Conservation (phyloP, 768 basidiomycete species). For the Cyclocybe aegerita region DNA sequence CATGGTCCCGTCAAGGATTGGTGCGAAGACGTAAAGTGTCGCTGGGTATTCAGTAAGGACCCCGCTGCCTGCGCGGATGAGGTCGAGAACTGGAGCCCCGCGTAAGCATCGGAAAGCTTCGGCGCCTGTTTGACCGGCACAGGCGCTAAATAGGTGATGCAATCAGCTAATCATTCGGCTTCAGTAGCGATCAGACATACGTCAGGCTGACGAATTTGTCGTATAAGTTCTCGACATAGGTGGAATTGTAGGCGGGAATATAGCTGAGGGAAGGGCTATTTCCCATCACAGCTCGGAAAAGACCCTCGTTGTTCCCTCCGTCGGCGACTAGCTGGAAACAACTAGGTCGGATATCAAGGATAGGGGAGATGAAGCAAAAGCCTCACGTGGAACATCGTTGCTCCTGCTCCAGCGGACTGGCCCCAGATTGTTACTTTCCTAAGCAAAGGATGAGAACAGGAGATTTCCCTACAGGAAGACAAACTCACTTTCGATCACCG, state of each 20-base stretch:
- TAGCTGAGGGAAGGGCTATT: conserved; percentile 41
- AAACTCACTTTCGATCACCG: conserved; percentile 32
- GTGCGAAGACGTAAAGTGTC: no score
- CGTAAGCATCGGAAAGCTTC: conserved; percentile 30
- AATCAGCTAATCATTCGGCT: not conserved
- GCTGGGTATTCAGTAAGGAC: no score
- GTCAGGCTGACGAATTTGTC: conserved; percentile 32
- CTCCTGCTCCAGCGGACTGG: conserved; percentile 41
- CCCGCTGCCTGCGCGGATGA: no score
- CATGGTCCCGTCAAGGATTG: no score
- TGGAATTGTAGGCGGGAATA: conserved; percentile 29
- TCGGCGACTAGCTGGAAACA: conserved; percentile 33
- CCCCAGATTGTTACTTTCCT: conserved; percentile 44
- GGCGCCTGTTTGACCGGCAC: conserved; percentile 12
- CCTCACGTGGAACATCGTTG: conserved; percentile 39
- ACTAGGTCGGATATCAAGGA: no score
- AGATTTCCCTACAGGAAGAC: not conserved
- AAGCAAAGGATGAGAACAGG: not conserved
- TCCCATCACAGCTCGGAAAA: conserved; percentile 42
- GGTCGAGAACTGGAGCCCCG: no score
- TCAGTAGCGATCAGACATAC: conserved; percentile 20
- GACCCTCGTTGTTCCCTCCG: conserved; percentile 33
- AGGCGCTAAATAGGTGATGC: conserved; percentile 18
- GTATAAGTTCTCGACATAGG: conserved; percentile 35
- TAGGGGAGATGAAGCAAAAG: not conserved